Evolutionary conservation across 176 grass and related monocot genomes (phyloP), one percentile per base, ranked within the genome.

Genomic region (Raddia guianensis): DNA sequence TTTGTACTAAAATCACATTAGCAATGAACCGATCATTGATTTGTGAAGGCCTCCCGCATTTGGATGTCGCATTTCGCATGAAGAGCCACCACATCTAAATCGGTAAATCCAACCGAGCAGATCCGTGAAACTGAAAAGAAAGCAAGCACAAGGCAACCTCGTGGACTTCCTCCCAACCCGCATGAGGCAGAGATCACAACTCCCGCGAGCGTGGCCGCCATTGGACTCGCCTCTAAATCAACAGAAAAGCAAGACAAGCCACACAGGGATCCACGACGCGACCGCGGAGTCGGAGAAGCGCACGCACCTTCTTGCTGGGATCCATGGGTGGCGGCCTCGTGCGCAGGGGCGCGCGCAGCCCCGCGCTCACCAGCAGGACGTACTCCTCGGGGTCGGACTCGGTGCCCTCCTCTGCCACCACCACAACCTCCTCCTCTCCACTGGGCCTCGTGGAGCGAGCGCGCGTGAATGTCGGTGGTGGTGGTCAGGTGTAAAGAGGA

Each of bases 291-390:
- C 27, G 58, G 20, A 61, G 59, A 20, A 46, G 12, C 3, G 37
- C 44, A 63, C 76, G 14, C 60, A 90, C 83, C 88, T 90, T 82
- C 74, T 86, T 90, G 61, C 79, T 81, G 45, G 88, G 79, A 86
- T 90, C 79, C 88, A 90, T 90, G 83, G 7, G 77, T 72, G 9
- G 72, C 51, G 66, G 51, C 59, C 59, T 63, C 27, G 82, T 76
- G 87, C 77, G 77, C 82, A 71, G 46, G 18, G 63, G 76, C 49
- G 65, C 70, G 63, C 65, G 82, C 6, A 18, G 53, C 21, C 3
- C 45, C 50, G 8, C 54, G 14, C n/a, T 5, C 9, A 40, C 73
- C 20, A 44, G 8, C 45, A 66, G 79, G 82, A 78, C 74, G 83
- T 51, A 68, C 16, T 3, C 87, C 59, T 89, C 82, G 49, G 70